Percentiles rank a stretch among this genome's conserved stretches.
Conservation (phyloP, 1,284 basidiomycete species). For the Rhodotorula sp. region DNA sequence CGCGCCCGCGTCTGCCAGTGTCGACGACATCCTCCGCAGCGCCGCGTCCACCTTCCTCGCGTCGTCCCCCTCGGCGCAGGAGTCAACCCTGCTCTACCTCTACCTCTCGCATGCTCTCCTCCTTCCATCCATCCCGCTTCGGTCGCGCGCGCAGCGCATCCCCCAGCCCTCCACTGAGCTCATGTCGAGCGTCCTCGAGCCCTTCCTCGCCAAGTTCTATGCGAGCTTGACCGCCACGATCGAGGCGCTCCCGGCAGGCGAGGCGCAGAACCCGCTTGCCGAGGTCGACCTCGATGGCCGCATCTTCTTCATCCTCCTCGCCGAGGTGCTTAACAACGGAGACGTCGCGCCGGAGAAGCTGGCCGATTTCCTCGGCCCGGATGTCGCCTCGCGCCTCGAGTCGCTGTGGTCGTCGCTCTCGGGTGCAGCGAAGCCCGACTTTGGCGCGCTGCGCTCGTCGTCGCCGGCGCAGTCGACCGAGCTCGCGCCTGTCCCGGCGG, state of each 20-base stretch:
- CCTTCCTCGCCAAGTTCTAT: constrained; percentile 35
- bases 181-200: constrained; percentile 29
- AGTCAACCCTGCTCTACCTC: constrained; percentile 31
- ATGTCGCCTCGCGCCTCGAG: constrained; percentile 17
- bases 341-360: constrained; percentile 14
- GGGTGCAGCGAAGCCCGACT: constrained; percentile 26
- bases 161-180: constrained; percentile 24
- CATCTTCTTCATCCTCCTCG: constrained; percentile 56
- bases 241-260: constrained; percentile 23
- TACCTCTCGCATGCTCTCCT: constrained; percentile 37
- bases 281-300: constrained; percentile 57
- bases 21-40: constrained; percentile 26
- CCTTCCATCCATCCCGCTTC: constrained; percentile 35
- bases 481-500: constrained; percentile 10
- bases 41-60: constrained; percentile 26
- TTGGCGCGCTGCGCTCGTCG: constrained; percentile 31
- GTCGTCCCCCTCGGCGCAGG: constrained; percentile 16
- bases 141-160: constrained; percentile 35
- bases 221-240: constrained; percentile 23
- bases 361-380: constrained; percentile 36
- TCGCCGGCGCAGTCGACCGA: constrained; percentile 25
- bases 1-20: constrained; percentile 13
- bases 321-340: constrained; percentile 49
- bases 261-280: constrained; percentile 32
- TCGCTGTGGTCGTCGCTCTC: constrained; percentile 30